phyloP scores from a whole-genome alignment of 2,329 filamentous ascomycete species.

The Ophiocordyceps camponoti-floridani region DNA sequence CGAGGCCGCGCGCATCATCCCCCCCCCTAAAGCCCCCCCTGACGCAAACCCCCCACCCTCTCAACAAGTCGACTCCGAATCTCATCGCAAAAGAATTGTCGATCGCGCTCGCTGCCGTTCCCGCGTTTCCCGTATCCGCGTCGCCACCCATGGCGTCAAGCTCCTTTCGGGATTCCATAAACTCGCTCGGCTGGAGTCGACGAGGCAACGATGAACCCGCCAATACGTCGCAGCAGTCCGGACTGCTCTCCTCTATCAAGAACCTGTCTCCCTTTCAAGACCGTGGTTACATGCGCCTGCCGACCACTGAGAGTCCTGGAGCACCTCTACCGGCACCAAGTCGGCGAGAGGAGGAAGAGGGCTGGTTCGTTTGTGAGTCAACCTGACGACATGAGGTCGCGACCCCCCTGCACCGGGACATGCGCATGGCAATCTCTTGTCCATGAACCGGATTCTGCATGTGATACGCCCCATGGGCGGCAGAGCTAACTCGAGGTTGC shows the following conservation, averaged over 20 bases:
- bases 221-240: constrained; percentile 50
- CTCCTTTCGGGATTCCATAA: constrained; percentile 87
- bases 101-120: constrained; percentile 6
- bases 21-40: too few species aligned
- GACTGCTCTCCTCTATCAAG: constrained; percentile 64
- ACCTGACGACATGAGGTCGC: constrained; percentile 10
- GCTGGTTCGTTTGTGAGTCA: constrained; percentile 83
- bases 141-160: constrained; percentile 53
- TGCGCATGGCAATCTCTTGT: constrained; percentile 22
- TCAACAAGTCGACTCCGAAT: constrained; percentile 1
- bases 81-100: too few species aligned
- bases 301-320: constrained; percentile 64
- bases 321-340: constrained; percentile 72
- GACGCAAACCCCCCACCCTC: too few species aligned
- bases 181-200: constrained; percentile 85
- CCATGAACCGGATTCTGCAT: constrained; percentile 19
- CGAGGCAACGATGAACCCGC: constrained; percentile 67
- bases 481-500: constrained; percentile 17
- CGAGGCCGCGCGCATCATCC: not conserved
- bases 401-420: constrained; percentile 25
- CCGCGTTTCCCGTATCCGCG: not conserved
- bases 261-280: constrained; percentile 77
- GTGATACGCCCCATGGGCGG: constrained; percentile 25
- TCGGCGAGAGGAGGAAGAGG: constrained; percentile 85
- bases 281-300: constrained; percentile 77